A percentile compares a stretch with the other conserved stretches of the same genome.
These are phyloP conservation scores for Apocynum venetum DNA, from an alignment of 257 asterid genomes.

Conservation along the genomic window DNA sequence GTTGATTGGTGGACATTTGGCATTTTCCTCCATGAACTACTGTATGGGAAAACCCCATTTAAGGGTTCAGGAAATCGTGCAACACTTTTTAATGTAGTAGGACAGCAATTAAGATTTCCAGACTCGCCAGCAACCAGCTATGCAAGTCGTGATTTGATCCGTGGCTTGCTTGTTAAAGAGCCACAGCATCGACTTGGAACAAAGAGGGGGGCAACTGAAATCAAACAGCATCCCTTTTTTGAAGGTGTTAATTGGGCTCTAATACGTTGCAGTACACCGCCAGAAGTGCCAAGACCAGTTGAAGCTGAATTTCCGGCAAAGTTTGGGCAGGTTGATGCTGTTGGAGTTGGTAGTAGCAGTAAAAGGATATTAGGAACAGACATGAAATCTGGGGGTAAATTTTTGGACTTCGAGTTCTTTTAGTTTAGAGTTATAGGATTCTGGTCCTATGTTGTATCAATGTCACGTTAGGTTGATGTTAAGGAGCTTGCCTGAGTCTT, in stretches of 20 bases:
- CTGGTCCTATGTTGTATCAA: conserved; percentile 16
- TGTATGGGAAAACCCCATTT: conserved; percentile 36
- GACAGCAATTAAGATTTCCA: conserved; percentile 34
- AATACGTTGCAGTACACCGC: conserved; percentile 41
- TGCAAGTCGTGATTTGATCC: conserved; percentile 32
- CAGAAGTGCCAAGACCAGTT: conserved; percentile 36
- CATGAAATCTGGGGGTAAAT: conserved; percentile 27
- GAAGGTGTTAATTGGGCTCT: conserved; percentile 44
- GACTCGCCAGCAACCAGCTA: conserved; percentile 34
- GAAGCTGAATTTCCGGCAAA: conserved; percentile 19
- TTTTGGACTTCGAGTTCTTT: conserved; percentile 37
- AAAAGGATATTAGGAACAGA: conserved; percentile 27
- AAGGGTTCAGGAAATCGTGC: conserved; percentile 37
- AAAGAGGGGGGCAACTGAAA: conserved; percentile 42
- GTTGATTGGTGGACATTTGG: conserved; percentile 45
- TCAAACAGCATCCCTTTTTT: conserved; percentile 38
- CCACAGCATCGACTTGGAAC: conserved; percentile 35
- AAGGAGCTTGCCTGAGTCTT: conserved; percentile 12
- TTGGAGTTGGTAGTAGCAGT: conserved; percentile 17
- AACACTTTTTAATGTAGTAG: conserved; percentile 36
- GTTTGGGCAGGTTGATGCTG: conserved; percentile 20
- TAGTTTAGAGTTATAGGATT: conserved; percentile 18
- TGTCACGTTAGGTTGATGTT: conserved; percentile 23
- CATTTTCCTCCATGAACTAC: conserved; percentile 30
- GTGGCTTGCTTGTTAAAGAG: conserved; percentile 33